A percentile compares a stretch with the other conserved stretches of the same genome.
Conservation (phyloP, 1,284 basidiomycete genomes). For the Phellinidium pouzarii region DNA sequence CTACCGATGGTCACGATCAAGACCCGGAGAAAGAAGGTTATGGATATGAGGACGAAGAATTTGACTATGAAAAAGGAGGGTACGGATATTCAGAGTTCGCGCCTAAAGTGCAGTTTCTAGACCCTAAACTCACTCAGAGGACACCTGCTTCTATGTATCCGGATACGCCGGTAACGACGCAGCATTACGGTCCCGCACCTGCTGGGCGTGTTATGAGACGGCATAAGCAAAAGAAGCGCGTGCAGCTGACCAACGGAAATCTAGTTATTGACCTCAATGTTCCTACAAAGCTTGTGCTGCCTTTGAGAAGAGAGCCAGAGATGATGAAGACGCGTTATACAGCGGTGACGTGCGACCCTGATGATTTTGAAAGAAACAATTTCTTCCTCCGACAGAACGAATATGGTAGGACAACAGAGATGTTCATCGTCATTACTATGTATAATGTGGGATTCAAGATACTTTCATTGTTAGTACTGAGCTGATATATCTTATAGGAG, state of each 20-base stretch:
- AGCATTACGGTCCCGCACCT: constrained; percentile 85
- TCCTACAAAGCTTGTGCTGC: constrained; percentile 80
- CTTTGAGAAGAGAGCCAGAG: constrained; percentile 76
- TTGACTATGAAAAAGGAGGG: too few relatives aligned
- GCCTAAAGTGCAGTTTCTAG: constrained; percentile 9
- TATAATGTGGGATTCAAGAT: constrained; percentile 59
- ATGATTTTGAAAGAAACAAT: constrained; percentile 80
- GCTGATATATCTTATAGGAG: constrained; percentile 53
- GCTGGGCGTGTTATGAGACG: constrained; percentile 69
- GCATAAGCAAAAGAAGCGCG: constrained; percentile 66
- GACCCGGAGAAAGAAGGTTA: constrained; percentile 29
- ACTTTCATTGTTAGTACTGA: neutral
- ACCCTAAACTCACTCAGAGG: constrained; percentile 5
- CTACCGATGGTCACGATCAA: constrained; percentile 19
- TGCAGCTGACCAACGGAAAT: constrained; percentile 77
- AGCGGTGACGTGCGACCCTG: constrained; percentile 89
- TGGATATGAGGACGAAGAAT: constrained; percentile 27
- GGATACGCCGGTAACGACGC: constrained; percentile 49
- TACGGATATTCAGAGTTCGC: too few relatives aligned
- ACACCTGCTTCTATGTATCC: constrained; percentile 33
- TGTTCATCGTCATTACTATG: constrained; percentile 96
- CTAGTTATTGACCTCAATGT: constrained; percentile 81
- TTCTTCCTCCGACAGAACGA: constrained; percentile 86
- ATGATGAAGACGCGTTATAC: constrained; percentile 82
- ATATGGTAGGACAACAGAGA: constrained; percentile 76